These are phyloP conservation scores for Aspergillus latus DNA, from an alignment of 2,329 filamentous ascomycete genomes.

Conservation along the genomic window DNA sequence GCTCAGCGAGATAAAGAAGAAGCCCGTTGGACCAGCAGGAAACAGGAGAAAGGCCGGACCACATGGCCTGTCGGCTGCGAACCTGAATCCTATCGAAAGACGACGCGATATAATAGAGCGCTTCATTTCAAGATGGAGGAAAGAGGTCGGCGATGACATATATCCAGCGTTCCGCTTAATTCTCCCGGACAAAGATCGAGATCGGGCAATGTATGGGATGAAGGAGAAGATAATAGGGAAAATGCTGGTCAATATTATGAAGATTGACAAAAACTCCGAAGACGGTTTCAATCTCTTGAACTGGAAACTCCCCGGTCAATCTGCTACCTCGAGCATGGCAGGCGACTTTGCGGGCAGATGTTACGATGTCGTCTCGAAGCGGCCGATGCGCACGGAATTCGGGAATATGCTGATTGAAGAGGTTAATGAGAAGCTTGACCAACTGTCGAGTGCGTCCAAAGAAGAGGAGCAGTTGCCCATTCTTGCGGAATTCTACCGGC, in stretches of 20 bases:
- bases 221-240: slow-evolving; percentile 92
- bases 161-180: slow-evolving; percentile 92
- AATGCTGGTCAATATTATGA: slow-evolving; percentile 85
- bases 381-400: slow-evolving; percentile 70
- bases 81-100: slow-evolving; percentile 71
- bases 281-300: slow-evolving; percentile 82
- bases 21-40: slow-evolving; percentile 56
- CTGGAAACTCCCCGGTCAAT: slow-evolving; percentile 85
- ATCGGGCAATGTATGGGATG: slow-evolving; percentile 87
- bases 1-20: slow-evolving; percentile 73
- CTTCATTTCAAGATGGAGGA: slow-evolving; percentile 84
- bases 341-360: slow-evolving; percentile 93
- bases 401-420: slow-evolving; percentile 84
- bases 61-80: slow-evolving; percentile 49
- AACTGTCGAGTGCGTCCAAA: slow-evolving; percentile 69
- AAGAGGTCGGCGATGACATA: slow-evolving; percentile 85
- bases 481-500: slow-evolving; percentile 77
- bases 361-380: slow-evolving; percentile 79
- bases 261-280: slow-evolving; percentile 85
- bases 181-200: slow-evolving; percentile 86
- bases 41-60: slow-evolving; percentile 61
- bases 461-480: slow-evolving; percentile 84
- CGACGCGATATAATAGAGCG: slow-evolving; percentile 77
- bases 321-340: slow-evolving; percentile 62
- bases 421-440: slow-evolving; percentile 83